Evolutionary conservation across 441 rosid genomes (phyloP).

Genomic region (Eruca vesicaria): DNA sequence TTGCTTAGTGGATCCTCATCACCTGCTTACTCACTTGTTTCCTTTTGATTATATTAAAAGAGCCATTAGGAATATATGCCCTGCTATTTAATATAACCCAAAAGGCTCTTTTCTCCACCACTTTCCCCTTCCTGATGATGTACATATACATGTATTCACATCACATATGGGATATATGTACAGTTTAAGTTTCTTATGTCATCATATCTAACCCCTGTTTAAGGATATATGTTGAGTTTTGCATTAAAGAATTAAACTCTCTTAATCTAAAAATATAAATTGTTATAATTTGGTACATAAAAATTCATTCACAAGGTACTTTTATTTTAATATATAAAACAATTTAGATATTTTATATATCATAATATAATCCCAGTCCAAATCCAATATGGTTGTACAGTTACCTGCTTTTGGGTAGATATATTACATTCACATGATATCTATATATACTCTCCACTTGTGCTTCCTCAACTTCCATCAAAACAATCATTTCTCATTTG

Average conservation of each 20-base stretch:
- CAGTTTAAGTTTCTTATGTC: not conserved
- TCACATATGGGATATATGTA: conserved; percentile 15
- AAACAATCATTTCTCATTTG: conserved; percentile 26
- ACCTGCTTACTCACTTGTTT: conserved; percentile 28
- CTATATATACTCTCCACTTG: conserved; percentile 30
- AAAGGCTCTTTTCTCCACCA: conserved; percentile 15
- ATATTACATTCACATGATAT: conserved; percentile 10
- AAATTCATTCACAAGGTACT: not conserved
- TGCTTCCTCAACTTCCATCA: conserved; percentile 24
- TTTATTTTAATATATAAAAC: not conserved
- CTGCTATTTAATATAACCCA: not conserved
- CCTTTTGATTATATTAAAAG: conserved; percentile 6
- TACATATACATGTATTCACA: conserved; percentile 27
- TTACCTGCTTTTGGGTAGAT: conserved; percentile 20
- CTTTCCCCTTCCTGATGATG: conserved; percentile 4
- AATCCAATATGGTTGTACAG: conserved; percentile 20
- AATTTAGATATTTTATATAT: conserved; percentile 16
- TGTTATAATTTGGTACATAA: not conserved
- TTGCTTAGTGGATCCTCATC: conserved; percentile 34
- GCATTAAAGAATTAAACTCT: not conserved
- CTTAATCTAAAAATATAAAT: not conserved
- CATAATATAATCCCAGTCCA: conserved; percentile 23
- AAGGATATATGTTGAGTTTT: not conserved
- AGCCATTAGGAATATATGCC: conserved; percentile 34
- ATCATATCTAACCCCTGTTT: conserved; percentile 14